Conservation (phyloP, 352 stramenopile genomes). For the Pythium rhizo-oryzae region DNA sequence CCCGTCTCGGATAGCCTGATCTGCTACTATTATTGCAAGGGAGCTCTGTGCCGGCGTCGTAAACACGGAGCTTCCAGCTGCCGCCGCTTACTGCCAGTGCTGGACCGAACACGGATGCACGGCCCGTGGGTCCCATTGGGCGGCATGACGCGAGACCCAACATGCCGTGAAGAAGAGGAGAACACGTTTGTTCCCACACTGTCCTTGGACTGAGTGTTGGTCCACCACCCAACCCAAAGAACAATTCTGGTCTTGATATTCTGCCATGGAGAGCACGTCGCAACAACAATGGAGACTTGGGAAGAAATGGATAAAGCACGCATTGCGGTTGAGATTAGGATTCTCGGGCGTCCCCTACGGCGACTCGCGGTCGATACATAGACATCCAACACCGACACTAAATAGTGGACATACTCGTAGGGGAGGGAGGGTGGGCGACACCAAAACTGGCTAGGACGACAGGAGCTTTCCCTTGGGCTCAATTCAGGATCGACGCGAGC, state of each 20-base stretch:
- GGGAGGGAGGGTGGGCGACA: neutral
- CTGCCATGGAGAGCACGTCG: too few relatives aligned
- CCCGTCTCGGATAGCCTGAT: neutral
- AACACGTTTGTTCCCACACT: neutral
- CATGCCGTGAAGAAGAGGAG: neutral
- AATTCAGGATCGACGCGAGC: constrained; percentile 31
- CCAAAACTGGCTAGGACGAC: neutral
- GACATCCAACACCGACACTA: constrained; percentile 16
- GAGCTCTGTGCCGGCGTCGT: neutral
- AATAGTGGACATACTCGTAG: constrained; percentile 5
- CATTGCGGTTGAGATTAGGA: neutral
- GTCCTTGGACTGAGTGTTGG: too few relatives aligned
- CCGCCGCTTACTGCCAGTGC: neutral
- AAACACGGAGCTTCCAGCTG: neutral
- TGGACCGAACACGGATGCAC: too few relatives aligned
- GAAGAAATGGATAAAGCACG: neutral
- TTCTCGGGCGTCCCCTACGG: neutral
- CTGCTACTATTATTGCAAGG: neutral
- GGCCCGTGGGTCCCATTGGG: too few relatives aligned
- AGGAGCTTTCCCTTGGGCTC: constrained; percentile 8
- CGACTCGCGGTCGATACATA: constrained; percentile 5
- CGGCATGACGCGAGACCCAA: too few relatives aligned
- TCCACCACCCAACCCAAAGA: too few relatives aligned
- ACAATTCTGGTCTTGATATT: neutral
- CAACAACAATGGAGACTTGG: neutral